These are phyloP conservation scores for Sporothrix brunneoviolacea DNA, from an alignment of 2,329 filamentous ascomycete species.

Conservation along the genomic window DNA sequence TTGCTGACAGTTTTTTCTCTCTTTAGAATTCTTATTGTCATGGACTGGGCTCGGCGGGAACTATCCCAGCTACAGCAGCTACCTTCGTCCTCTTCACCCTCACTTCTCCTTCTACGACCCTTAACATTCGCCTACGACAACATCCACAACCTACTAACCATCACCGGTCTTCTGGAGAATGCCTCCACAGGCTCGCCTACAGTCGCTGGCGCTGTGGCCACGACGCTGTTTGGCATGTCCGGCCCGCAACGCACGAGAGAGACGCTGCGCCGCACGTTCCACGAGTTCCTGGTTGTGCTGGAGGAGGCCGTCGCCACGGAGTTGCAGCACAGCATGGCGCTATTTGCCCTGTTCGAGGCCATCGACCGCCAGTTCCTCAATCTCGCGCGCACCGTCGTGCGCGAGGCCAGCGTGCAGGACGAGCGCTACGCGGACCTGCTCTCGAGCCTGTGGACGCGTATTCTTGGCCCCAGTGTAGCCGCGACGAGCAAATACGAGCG, in stretches of 20 bases:
- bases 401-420: constrained; percentile 76
- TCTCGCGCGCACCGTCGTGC: constrained; percentile 74
- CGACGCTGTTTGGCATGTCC: constrained; percentile 70
- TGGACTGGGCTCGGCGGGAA: constrained; percentile 92
- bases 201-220: constrained; percentile 60
- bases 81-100: constrained; percentile 33
- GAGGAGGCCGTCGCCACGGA: constrained; percentile 86
- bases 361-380: constrained; percentile 89
- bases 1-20: too few species aligned
- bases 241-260: constrained; percentile 72
- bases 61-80: constrained; percentile 61
- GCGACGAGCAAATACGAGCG: constrained; percentile 86
- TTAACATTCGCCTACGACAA: constrained; percentile 74
- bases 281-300: constrained; percentile 77
- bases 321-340: constrained; percentile 67
- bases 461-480: constrained; percentile 68
- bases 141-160: constrained; percentile 68
- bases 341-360: constrained; percentile 85
- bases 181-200: constrained; percentile 52
- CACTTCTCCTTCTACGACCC: constrained; percentile 46
- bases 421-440: constrained; percentile 74
- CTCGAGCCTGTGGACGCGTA: constrained; percentile 75
- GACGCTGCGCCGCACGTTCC: constrained; percentile 79
- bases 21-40: constrained; percentile 76
- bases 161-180: constrained; percentile 54